These are phyloP conservation scores for Phlebopus sp. DNA, from an alignment of 1,284 basidiomycete genomes.

Conservation along the genomic window DNA sequence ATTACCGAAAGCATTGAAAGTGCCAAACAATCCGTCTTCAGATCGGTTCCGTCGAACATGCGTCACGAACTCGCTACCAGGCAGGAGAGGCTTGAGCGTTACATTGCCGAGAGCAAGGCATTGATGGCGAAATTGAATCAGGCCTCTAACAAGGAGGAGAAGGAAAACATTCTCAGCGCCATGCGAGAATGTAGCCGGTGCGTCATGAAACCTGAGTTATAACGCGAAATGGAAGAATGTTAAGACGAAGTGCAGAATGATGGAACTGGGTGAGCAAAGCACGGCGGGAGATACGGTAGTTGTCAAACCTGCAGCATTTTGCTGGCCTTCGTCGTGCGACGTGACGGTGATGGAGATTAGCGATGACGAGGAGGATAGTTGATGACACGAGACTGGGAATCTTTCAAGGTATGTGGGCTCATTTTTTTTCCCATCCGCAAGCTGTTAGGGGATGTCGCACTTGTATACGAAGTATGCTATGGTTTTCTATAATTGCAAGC, in stretches of 20 bases:
- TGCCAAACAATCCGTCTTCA: conserved; percentile 24
- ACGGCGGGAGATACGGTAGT: neutral
- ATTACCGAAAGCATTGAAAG: conserved; percentile 54
- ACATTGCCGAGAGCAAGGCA: conserved; percentile 68
- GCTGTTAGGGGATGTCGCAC: neutral
- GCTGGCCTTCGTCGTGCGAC: conserved; percentile 45
- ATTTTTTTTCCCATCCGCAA: neutral
- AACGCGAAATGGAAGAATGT: conserved; percentile 6
- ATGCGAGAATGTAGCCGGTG: conserved; percentile 47
- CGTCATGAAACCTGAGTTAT: conserved; percentile 10
- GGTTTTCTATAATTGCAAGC: neutral
- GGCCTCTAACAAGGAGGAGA: conserved; percentile 60
- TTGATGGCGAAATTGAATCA: conserved; percentile 58
- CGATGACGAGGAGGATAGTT: conserved; percentile 47
- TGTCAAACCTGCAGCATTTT: conserved; percentile 12
- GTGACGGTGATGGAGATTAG: conserved; percentile 47
- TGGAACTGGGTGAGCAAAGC: conserved; percentile 21
- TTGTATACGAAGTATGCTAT: conserved; percentile 5
- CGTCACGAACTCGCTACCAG: conserved; percentile 43
- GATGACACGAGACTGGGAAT: conserved; percentile 5
- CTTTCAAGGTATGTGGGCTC: conserved; percentile 8
- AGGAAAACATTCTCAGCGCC: conserved; percentile 50
- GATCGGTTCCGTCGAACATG: conserved; percentile 8
- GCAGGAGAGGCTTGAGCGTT: conserved; percentile 55
- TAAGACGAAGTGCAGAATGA: conserved; percentile 19